Evolutionary conservation across 2,329 filamentous ascomycete genomes (phyloP), one percentile per base, ranked within the genome.

Genomic region (Ceratocystis papillata): DNA sequence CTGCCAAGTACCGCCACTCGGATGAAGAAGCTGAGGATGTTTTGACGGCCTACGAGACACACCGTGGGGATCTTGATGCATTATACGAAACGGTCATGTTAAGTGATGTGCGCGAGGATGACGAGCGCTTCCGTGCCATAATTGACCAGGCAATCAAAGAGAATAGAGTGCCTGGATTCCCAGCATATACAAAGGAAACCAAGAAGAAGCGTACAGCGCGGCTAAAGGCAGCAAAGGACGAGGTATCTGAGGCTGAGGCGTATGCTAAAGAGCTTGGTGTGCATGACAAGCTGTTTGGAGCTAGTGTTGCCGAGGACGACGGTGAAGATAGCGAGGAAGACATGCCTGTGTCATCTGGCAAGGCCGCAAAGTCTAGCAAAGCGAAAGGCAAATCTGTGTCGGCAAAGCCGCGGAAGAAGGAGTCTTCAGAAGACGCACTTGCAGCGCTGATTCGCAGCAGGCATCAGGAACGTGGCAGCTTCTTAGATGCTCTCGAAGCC

Each of bases 1-100:
- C 88, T 67, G 78, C 80, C 37, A 80, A 87, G 69, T 99, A 97
- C 79, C 91, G 93, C 77, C 83, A 84, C 20, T 92, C 90, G 0
- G 88, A 90, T 2, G 90, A 97, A 75, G 94, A 99, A 78, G 83
- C 81, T 70, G 80, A 82, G 61, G 91, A 95, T 73, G 71, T 99
- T 1, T 78, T 99, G 3, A 78, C 80, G 12, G 88, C 89, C 1
- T 99, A 93, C 76, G 84, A 85, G 70, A 79, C 85, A 69, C 78
- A 77, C 72, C 80, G 90, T 72, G 94, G 94, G 44, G 80, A 88
- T 69, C 85, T 97, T 83, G 83, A 88, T 71, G 76, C 76, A 20
- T 77, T 99, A 0, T 97, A 95, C 75, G 84, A 91, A 73, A 78
- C 79, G 0, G 87, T 99, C 50, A 96, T 99, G 86, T 80, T 96